Evolutionary conservation across 306 rosid genomes (phyloP).

Genomic region (Prunus davidiana): DNA sequence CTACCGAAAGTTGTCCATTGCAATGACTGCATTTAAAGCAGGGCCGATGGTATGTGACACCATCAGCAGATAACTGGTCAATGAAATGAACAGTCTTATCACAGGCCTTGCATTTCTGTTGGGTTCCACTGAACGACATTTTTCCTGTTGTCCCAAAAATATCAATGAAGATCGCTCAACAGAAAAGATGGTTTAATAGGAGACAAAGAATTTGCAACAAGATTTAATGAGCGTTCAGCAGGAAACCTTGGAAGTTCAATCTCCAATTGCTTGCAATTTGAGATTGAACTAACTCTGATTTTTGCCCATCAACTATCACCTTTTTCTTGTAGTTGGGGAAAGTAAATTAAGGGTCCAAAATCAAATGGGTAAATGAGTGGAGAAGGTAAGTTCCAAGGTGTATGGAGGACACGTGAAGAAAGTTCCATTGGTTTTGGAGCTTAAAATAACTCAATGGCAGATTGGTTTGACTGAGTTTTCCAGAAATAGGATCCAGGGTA

Average conservation of each 20-base stretch:
- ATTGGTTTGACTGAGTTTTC: slow-evolving; percentile 26
- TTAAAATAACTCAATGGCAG: background rate
- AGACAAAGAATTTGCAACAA: background rate
- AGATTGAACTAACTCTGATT: slow-evolving; percentile 23
- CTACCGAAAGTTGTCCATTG: slow-evolving; percentile 63
- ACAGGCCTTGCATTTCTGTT: slow-evolving; percentile 73
- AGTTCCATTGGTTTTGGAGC: slow-evolving; percentile 19
- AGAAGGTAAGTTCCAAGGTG: slow-evolving; percentile 19
- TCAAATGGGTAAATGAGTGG: slow-evolving; percentile 30
- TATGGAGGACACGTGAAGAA: slow-evolving; percentile 22
- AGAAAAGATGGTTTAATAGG: background rate
- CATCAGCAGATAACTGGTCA: slow-evolving; percentile 60
- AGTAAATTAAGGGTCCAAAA: slow-evolving; percentile 30
- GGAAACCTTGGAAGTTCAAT: slow-evolving; percentile 16
- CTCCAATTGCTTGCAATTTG: slow-evolving; percentile 10
- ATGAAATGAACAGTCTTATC: slow-evolving; percentile 67
- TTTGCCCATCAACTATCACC: slow-evolving; percentile 6
- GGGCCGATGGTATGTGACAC: slow-evolving; percentile 47
- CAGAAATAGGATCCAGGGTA: background rate
- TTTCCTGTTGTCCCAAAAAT: slow-evolving; percentile 2
- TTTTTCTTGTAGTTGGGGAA: slow-evolving; percentile 23
- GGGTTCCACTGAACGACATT: slow-evolving; percentile 81
- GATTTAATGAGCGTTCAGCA: slow-evolving; percentile 16
- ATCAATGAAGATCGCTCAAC: slow-evolving; percentile 3
- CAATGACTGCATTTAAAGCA: slow-evolving; percentile 78